These are phyloP conservation scores for Zizania latifolia DNA, from an alignment of 176 grass and related monocot genomes.

Conservation along the genomic window DNA sequence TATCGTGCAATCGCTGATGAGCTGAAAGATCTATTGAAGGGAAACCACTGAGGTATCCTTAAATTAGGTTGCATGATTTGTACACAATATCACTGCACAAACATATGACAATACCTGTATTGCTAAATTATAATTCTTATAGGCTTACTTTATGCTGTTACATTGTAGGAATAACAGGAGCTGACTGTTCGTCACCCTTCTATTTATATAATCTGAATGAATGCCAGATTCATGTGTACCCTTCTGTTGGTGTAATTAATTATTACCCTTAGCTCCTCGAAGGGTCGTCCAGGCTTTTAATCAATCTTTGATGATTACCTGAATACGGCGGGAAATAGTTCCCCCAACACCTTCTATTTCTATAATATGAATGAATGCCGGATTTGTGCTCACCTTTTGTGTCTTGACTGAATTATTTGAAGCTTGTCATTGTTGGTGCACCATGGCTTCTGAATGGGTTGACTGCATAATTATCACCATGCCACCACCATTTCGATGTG, in stretches of 20 bases:
- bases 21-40: conserved; percentile 62
- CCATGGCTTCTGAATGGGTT: not conserved
- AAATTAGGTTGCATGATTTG: conserved; percentile 1
- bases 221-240: no score
- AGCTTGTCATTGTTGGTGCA: not conserved
- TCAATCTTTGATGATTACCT: no score
- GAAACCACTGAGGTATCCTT: conserved; percentile 27
- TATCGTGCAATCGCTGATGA: conserved; percentile 73
- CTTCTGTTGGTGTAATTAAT: no score
- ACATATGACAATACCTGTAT: not conserved
- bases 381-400: not conserved
- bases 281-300: no score
- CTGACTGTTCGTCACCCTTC: not conserved
- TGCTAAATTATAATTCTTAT: not conserved
- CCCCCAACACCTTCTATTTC: not conserved
- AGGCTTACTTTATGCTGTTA: not conserved
- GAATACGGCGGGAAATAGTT: no score
- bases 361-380: not conserved
- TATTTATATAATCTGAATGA: not conserved
- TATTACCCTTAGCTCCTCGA: no score
- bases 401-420: not conserved
- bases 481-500: not conserved
- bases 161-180: not conserved
- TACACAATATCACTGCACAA: not conserved
- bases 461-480: not conserved